phyloP scores from a whole-genome alignment of 805 yeast genomes.

The Barnettozyma vustinii region DNA sequence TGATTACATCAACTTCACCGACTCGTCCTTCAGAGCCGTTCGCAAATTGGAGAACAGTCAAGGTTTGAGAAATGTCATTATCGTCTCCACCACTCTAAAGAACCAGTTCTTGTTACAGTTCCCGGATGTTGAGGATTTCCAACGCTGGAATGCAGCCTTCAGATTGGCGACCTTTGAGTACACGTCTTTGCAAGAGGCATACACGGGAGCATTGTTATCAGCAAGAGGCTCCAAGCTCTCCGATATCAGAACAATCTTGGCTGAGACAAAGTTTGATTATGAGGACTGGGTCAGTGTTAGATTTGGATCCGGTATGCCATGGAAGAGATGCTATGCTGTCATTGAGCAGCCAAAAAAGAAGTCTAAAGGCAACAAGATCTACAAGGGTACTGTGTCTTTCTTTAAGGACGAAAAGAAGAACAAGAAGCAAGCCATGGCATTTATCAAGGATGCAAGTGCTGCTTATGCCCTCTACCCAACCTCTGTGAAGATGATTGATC shows the following conservation, averaged over 20 bases:
- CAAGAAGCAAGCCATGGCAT: slow-evolving; percentile 77
- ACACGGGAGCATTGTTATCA: slow-evolving; percentile 88
- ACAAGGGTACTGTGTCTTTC: slow-evolving; percentile 39
- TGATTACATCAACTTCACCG: slow-evolving; percentile 84
- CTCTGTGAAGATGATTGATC: slow-evolving; percentile 72
- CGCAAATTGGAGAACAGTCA: slow-evolving; percentile 56
- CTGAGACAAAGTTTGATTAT: slow-evolving; percentile 79
- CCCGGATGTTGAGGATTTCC: slow-evolving; percentile 55
- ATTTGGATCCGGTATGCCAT: slow-evolving; percentile 96
- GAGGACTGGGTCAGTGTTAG: slow-evolving; percentile 95
- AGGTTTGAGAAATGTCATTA: slow-evolving; percentile 66
- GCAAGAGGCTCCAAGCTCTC: slow-evolving; percentile 86
- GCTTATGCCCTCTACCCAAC: slow-evolving; percentile 93
- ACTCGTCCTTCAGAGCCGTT: slow-evolving; percentile 77
- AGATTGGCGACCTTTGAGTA: slow-evolving; percentile 78
- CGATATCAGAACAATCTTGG: slow-evolving; percentile 79
- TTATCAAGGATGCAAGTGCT: slow-evolving; percentile 60
- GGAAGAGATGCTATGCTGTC: slow-evolving; percentile 92
- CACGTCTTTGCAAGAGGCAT: slow-evolving; percentile 84
- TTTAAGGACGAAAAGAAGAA: slow-evolving; percentile 74
- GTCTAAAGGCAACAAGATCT: slow-evolving; percentile 37
- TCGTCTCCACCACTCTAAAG: slow-evolving; percentile 87
- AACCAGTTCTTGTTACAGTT: slow-evolving; percentile 83
- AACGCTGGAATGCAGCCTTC: slow-evolving; percentile 79
- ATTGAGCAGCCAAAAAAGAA: slow-evolving; percentile 62